A percentile compares a stretch with the other conserved stretches of the same genome.
Conservation (phyloP, 2,329 filamentous ascomycete species). For the Pseudocercospora musae region DNA sequence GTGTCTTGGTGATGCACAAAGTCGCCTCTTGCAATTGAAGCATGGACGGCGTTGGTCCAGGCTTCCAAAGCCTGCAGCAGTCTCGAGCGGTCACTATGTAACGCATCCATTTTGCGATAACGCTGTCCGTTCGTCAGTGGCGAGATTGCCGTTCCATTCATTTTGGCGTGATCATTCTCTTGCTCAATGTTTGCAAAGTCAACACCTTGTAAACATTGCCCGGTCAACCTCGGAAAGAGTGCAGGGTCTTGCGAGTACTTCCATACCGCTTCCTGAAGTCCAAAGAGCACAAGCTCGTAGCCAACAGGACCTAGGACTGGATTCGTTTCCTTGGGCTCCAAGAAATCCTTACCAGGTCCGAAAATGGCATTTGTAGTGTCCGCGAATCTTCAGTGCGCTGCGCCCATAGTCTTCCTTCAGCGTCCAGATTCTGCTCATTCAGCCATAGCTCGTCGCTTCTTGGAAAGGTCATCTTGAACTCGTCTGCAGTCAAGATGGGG, state of each 20-base stretch:
- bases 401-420: slow-evolving; percentile 3
- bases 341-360: slow-evolving; percentile 18
- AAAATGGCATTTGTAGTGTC: slow-evolving; percentile 18
- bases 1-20: slow-evolving; percentile 14
- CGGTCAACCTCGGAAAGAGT: slow-evolving; percentile 17
- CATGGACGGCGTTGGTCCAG: slow-evolving; percentile 10
- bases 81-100: slow-evolving; percentile 10
- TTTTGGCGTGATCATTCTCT: background rate
- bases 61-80: slow-evolving; percentile 12
- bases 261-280: slow-evolving; percentile 20
- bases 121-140: background rate
- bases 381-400: slow-evolving; percentile 9
- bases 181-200: background rate
- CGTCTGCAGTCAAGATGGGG: slow-evolving; percentile 17
- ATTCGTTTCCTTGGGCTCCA: slow-evolving; percentile 15
- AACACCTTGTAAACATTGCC: slow-evolving; percentile 1
- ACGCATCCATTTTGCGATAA: slow-evolving; percentile 1
- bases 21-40: slow-evolving; percentile 3
- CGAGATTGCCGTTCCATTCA: background rate
- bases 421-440: slow-evolving; percentile 2
- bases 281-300: slow-evolving; percentile 18
- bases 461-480: slow-evolving; percentile 18
- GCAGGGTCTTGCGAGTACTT: slow-evolving; percentile 21
- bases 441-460: slow-evolving; percentile 13
- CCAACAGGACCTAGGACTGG: slow-evolving; percentile 16